phyloP scores from a whole-genome alignment of 345 rosid species.

The Salix suchowensis region DNA sequence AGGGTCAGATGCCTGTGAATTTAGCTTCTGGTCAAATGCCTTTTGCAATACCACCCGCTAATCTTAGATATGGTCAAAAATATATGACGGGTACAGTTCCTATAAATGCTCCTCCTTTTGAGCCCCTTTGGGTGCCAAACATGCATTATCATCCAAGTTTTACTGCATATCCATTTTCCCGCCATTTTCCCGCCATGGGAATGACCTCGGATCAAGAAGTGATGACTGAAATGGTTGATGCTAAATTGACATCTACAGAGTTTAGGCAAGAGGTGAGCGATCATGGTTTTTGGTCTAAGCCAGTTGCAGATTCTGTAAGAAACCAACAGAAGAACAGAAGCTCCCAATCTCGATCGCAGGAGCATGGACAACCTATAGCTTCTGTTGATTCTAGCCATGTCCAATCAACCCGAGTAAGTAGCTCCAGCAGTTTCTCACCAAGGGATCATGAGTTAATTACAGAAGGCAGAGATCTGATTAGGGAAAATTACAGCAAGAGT shows the following conservation, averaged over 20 bases:
- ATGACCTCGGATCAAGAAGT: constrained; percentile 13
- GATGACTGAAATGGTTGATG: neutral
- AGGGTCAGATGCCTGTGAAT: constrained; percentile 9
- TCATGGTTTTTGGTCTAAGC: constrained; percentile 4
- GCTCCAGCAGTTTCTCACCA: neutral
- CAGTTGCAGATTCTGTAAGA: neutral
- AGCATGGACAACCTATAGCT: constrained; percentile 1
- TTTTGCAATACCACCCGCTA: neutral
- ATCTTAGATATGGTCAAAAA: constrained; percentile 13
- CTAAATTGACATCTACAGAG: constrained; percentile 2
- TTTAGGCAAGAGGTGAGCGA: constrained; percentile 3
- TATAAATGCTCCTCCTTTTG: neutral
- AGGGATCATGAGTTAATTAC: neutral
- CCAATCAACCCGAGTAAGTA: constrained; percentile 4
- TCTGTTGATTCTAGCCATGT: neutral
- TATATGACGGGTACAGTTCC: constrained; percentile 6
- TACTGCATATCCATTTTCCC: neutral
- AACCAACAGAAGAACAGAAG: neutral
- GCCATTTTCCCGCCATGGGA: constrained; percentile 7
- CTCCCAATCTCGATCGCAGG: neutral
- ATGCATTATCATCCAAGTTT: constrained; percentile 14
- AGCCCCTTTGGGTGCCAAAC: constrained; percentile 1
- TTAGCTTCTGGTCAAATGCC: constrained; percentile 5
- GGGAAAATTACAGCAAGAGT: neutral
- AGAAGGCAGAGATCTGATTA: neutral